Conservation (phyloP, 495 filamentous ascomycete species). For the Penicillium atrosanguineum region DNA sequence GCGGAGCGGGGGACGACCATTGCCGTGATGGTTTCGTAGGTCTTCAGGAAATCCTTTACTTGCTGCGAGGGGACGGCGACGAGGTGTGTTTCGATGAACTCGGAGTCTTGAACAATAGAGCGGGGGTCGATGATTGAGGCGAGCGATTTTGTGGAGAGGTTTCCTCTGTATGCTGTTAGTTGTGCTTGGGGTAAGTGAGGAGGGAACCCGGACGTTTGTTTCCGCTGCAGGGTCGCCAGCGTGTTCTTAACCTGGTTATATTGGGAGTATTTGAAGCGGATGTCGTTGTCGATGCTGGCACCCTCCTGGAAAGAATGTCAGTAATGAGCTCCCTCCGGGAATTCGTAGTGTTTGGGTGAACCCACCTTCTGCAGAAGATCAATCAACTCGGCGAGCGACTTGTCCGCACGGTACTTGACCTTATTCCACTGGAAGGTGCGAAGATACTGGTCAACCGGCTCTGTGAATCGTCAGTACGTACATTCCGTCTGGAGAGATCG, state of each 20-base stretch:
- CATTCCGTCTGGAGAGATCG: neutral
- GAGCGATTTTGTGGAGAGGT: slow-evolving; percentile 90
- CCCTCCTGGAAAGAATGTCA: slow-evolving; percentile 60
- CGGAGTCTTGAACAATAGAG: slow-evolving; percentile 79
- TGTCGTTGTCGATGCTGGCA: slow-evolving; percentile 84
- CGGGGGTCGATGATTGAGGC: slow-evolving; percentile 78
- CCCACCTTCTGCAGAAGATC: slow-evolving; percentile 80
- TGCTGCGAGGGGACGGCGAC: slow-evolving; percentile 76
- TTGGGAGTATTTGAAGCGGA: slow-evolving; percentile 87
- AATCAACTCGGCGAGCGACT: slow-evolving; percentile 78
- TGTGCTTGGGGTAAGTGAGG: slow-evolving; percentile 4
- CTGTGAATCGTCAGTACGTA: slow-evolving; percentile 41
- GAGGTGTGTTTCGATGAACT: slow-evolving; percentile 95
- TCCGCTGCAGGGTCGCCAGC: slow-evolving; percentile 74
- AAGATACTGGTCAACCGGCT: slow-evolving; percentile 91
- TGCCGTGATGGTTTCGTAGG: slow-evolving; percentile 80
- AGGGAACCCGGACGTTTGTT: slow-evolving; percentile 67
- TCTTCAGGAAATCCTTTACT: slow-evolving; percentile 81
- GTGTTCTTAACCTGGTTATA: slow-evolving; percentile 88
- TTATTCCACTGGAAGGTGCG: slow-evolving; percentile 92
- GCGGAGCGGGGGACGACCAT: slow-evolving; percentile 91
- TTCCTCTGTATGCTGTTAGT: slow-evolving; percentile 58
- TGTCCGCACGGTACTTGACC: slow-evolving; percentile 91
- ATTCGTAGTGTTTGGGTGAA: neutral
- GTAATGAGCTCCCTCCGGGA: neutral